Evolutionary conservation across 1,284 basidiomycete species (phyloP).

Genomic region (Heterobasidion occidentale): DNA sequence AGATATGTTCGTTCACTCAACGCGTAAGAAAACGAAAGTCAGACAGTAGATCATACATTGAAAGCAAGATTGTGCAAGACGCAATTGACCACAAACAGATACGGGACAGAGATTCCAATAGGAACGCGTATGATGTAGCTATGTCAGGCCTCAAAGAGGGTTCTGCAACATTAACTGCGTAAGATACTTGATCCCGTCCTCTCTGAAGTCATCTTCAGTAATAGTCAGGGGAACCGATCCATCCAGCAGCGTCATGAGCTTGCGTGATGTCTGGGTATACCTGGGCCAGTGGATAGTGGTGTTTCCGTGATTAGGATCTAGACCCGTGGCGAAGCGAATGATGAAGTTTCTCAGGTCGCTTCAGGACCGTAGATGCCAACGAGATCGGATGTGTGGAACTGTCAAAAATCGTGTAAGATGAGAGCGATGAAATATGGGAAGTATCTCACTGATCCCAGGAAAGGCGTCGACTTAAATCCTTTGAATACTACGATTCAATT

Average conservation of each 20-base stretch:
- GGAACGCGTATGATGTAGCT: too few species aligned
- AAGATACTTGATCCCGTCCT: conserved; percentile 21
- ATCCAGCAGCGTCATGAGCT: conserved; percentile 35
- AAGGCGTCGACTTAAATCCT: neutral
- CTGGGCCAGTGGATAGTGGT: conserved; percentile 36
- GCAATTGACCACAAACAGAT: too few species aligned
- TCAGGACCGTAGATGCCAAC: conserved; percentile 17
- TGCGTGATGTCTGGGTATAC: conserved; percentile 22
- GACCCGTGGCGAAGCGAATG: conserved; percentile 25
- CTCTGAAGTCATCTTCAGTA: conserved; percentile 28
- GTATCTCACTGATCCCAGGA: conserved; percentile 2
- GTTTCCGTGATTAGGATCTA: conserved; percentile 37
- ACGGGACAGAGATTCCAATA: too few species aligned
- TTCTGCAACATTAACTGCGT: too few species aligned
- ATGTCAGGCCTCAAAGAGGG: too few species aligned
- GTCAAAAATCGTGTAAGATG: neutral
- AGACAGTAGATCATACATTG: too few species aligned
- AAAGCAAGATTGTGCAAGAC: too few species aligned
- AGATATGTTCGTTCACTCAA: too few species aligned
- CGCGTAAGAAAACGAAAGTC: too few species aligned
- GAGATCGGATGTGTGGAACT: neutral
- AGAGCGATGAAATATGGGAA: neutral
- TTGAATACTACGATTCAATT: conserved; percentile 1
- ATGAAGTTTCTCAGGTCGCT: conserved; percentile 28
- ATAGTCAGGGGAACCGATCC: conserved; percentile 26